phyloP scores from a whole-genome alignment of 2,329 filamentous ascomycete species.

The Fusarium sp. region DNA sequence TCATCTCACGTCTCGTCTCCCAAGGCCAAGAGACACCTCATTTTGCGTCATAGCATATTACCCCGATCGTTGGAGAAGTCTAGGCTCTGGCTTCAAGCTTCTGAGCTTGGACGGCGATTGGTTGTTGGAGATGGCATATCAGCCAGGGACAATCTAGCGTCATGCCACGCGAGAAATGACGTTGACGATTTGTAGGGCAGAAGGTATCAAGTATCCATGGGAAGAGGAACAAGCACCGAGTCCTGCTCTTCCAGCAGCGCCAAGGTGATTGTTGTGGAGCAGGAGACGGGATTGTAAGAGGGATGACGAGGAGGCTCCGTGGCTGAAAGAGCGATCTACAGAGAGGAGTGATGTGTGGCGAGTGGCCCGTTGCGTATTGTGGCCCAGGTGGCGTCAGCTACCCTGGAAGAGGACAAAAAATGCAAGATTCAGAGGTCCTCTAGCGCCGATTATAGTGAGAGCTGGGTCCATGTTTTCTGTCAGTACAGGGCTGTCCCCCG shows the following conservation, averaged over 20 bases:
- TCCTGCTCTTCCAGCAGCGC: constrained; percentile 28
- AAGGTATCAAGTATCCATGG: neutral
- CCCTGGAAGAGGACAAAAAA: constrained; percentile 16
- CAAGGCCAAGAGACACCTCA: constrained; percentile 34
- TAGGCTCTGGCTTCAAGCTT: constrained; percentile 3
- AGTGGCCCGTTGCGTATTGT: constrained; percentile 28
- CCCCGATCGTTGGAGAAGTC: constrained; percentile 21
- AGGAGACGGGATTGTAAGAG: constrained; percentile 11
- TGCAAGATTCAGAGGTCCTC: neutral
- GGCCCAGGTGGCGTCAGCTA: constrained; percentile 31
- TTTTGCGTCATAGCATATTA: constrained; percentile 43
- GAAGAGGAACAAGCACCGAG: constrained; percentile 8
- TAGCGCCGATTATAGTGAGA: constrained; percentile 4
- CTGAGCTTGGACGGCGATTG: constrained; percentile 23
- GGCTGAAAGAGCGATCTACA: constrained; percentile 23
- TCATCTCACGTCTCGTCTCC: constrained; percentile 1
- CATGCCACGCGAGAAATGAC: constrained; percentile 41
- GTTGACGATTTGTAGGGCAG: constrained; percentile 40
- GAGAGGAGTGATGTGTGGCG: constrained; percentile 27
- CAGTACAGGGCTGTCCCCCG: constrained; percentile 1
- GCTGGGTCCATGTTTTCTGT: constrained; percentile 10
- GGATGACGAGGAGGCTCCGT: constrained; percentile 40
- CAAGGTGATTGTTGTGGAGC: constrained; percentile 40
- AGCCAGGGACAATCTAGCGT: constrained; percentile 36
- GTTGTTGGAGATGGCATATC: constrained; percentile 13